Evolutionary conservation across 1,284 basidiomycete species (phyloP), one percentile per base, ranked within the genome.

Genomic region (Cryptococcus maquisensis): DNA sequence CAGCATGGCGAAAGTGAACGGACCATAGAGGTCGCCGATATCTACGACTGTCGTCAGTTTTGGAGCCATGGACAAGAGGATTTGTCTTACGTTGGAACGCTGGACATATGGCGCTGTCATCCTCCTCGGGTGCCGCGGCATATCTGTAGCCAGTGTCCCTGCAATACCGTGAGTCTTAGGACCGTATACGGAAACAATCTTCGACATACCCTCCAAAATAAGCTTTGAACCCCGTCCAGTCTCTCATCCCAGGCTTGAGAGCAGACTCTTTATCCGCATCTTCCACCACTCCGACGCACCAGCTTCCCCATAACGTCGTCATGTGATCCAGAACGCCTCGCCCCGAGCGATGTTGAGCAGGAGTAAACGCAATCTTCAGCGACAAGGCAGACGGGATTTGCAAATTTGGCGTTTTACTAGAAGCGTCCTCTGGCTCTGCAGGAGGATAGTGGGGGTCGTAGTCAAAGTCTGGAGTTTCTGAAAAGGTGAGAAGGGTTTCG

Each of bases 111-210:
- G 66, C 65, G 35, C 60, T 59, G 20, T 65, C 61, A 28, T 73
- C 70, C 0, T 53, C 61, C 16, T 72, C 70, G 0, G 61, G 61
- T 1, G 73, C 73, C 18, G 70, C 71, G 3, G 75, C 75, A 54
- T 77, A 77, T 40, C 75, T 57, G 56, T 72, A 77, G 2, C 75
- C 75, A 16, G 75, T 77, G 60, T 77, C 75, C 45, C 75, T 73
- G 37, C 8, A 35, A 24, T 45, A 26, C 28, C 16, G 8, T 48
- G 16, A 20, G 12, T 13, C 3, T 46, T 32, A 6, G 21, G 20
- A 32, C 21, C 6, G 28, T 6, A 47, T 13, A 18, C 46, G 32
- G 13, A 23, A 4, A 20, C 37, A 18, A 35, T 9, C n/a, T 21
- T 4, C 26, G 9, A 59, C 69, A 64, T 52, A 73, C 72, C 72